Conservation (phyloP, 2,329 filamentous ascomycete genomes). For the Aspergillus puulaauensis region DNA sequence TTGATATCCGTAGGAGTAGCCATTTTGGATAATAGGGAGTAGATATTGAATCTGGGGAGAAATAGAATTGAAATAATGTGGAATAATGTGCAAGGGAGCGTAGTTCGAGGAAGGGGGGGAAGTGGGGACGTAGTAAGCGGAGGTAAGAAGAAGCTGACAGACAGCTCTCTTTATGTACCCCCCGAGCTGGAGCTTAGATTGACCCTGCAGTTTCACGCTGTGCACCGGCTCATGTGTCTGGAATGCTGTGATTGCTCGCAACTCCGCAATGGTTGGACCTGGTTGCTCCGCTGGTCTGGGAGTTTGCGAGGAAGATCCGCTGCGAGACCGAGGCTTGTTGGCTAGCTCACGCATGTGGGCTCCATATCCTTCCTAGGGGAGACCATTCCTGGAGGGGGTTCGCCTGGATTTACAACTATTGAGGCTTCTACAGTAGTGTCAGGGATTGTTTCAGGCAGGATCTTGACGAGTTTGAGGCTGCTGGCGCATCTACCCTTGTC, state of each 20-base stretch:
- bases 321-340: neutral
- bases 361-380: neutral
- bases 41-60: neutral
- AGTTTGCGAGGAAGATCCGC: neutral
- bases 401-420: neutral
- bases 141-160: neutral
- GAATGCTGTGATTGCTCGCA: neutral
- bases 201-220: neutral
- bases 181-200: neutral
- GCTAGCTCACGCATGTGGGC: neutral
- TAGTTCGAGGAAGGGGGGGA: neutral
- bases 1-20: constrained; percentile 68
- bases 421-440: neutral
- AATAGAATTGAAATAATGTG: neutral
- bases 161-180: neutral
- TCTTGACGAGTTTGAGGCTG: neutral
- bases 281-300: neutral
- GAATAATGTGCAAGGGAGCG: neutral
- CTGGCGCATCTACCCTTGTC: neutral
- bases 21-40: constrained; percentile 52
- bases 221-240: neutral
- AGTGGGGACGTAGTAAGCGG: neutral
- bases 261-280: constrained; percentile 1
- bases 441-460: neutral
- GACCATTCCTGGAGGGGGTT: neutral